Evolutionary conservation across 306 rosid species (phyloP), one percentile per base, ranked within the genome.

Genomic region (Heteromeles arbutifolia): DNA sequence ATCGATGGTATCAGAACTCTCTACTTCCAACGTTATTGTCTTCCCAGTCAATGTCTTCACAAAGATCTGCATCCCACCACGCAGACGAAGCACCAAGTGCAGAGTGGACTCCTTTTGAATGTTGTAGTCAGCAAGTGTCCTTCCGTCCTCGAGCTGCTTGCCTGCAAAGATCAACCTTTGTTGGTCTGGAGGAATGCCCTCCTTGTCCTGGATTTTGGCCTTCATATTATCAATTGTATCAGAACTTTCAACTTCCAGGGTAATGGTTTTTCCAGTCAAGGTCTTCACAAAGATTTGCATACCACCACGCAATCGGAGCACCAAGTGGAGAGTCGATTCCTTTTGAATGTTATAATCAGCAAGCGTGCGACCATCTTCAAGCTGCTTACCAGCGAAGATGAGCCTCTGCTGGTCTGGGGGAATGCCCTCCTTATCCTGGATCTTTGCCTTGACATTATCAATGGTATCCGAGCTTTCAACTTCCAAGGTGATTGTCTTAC

Each of bases 211-310:
- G 34, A 77, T 77, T 28, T 77, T 77, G 0, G 74, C 80, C 25
- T 77, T 77, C 5, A 77, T 74, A 58, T 77, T 77, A 52, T 77
- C 80, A n/a, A 77, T 77, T 0, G 80, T 77, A 18, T 77, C 80
- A 0, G 69, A 77, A 22, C 80, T 77, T 44, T 77, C 80, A 5
- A 77, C 80, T 18, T 77, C 80, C 50, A 77, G 3, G 8, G 80
- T 68, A 4, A 77, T 77, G 3, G 80, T 77, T 15, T 77, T 77
- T 1, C 80, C 80, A 0, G 74, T 77, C 50, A 77, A 44, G 8
- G 74, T 77, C 32, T 77, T 77, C 61, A 77, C 80, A 4, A 77
- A 77, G 1, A 77, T 77, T 21, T 77, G 80, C 80, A 77, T 77
- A 10, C 80, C 80, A 29, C 80, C 80, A 58, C 80, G 80, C 26